Evolutionary conservation across 2,329 filamentous ascomycete genomes (phyloP).

Genomic region (Arachnopeziza araneosa): DNA sequence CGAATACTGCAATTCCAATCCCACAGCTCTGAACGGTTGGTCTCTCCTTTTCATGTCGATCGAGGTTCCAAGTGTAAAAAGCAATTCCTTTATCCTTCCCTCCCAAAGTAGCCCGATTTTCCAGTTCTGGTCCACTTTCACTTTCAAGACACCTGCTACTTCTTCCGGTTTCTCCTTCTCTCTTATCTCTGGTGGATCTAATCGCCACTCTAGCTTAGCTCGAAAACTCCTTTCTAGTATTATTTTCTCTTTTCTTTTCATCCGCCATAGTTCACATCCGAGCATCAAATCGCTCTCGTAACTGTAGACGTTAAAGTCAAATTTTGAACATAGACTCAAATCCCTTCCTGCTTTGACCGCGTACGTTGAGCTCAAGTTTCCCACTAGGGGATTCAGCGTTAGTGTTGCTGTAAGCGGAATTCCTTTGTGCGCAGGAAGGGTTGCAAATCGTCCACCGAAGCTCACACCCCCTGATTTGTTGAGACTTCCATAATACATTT

Average conservation of each 20-base stretch:
- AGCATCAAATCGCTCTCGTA: constrained; percentile 94
- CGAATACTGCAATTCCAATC: constrained; percentile 77
- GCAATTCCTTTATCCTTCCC: constrained; percentile 81
- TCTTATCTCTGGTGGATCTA: constrained; percentile 33
- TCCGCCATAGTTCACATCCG: constrained; percentile 89
- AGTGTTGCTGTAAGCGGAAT: constrained; percentile 92
- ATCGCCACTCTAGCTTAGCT: constrained; percentile 48
- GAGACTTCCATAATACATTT: constrained; percentile 90
- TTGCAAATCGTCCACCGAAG: constrained; percentile 83
- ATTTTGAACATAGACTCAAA: constrained; percentile 79
- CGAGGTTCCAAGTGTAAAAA: constrained; percentile 85
- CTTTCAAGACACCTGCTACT: constrained; percentile 83
- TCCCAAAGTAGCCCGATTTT: constrained; percentile 88
- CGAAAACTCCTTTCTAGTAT: constrained; percentile 41
- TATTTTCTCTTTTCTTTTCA: constrained; percentile 30
- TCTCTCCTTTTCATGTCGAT: constrained; percentile 74
- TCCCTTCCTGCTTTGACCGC: constrained; percentile 80
- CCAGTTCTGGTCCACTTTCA: constrained; percentile 81
- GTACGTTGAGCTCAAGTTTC: constrained; percentile 86
- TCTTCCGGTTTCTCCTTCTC: constrained; percentile 47
- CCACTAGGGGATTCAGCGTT: constrained; percentile 91
- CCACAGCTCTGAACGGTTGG: constrained; percentile 70
- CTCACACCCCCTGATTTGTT: constrained; percentile 94
- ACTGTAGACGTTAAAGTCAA: constrained; percentile 97
- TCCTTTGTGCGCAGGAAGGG: constrained; percentile 71